Percentiles rank a stretch among this genome's conserved stretches.
Conservation (phyloP, 2,329 filamentous ascomycete species). For the Pseudogymnoascus sp. region DNA sequence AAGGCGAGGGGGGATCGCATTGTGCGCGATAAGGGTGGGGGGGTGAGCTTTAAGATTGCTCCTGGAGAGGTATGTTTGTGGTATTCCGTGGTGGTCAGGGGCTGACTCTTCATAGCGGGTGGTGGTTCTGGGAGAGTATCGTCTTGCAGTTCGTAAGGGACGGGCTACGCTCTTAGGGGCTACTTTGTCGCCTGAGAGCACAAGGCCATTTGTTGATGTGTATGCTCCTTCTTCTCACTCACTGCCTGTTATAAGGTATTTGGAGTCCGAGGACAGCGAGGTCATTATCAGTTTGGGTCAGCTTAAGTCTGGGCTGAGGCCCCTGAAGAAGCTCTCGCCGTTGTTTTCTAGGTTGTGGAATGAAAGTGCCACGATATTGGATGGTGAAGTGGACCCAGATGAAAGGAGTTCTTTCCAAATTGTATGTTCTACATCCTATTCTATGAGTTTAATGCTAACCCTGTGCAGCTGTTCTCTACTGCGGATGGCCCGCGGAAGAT, state of each 20-base stretch:
- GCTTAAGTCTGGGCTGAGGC: constrained; percentile 38
- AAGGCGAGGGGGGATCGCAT: background rate
- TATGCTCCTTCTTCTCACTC: constrained; percentile 62
- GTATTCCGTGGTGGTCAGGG: background rate
- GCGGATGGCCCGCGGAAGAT: constrained; percentile 42
- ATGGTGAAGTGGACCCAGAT: constrained; percentile 23
- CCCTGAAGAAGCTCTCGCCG: constrained; percentile 53
- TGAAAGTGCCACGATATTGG: constrained; percentile 28
- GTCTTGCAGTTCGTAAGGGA: constrained; percentile 52
- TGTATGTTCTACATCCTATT: constrained; percentile 29
- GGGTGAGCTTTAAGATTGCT: constrained; percentile 34
- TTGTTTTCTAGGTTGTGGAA: constrained; percentile 61
- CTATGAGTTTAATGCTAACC: constrained; percentile 21
- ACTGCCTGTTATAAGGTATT: constrained; percentile 54
- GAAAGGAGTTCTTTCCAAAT: constrained; percentile 39
- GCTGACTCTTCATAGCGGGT: constrained; percentile 32
- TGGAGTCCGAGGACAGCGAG: constrained; percentile 33
- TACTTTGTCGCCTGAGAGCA: constrained; percentile 41
- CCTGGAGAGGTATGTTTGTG: constrained; percentile 36
- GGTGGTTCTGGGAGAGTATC: constrained; percentile 59
- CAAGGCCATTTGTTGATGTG: constrained; percentile 29
- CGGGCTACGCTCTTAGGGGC: constrained; percentile 58
- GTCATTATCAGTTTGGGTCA: constrained; percentile 50
- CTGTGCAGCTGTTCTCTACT: constrained; percentile 42
- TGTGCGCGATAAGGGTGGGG: background rate